Evolutionary conservation across 345 rosid species (phyloP).

Genomic region (Bruguiera sexangula): DNA sequence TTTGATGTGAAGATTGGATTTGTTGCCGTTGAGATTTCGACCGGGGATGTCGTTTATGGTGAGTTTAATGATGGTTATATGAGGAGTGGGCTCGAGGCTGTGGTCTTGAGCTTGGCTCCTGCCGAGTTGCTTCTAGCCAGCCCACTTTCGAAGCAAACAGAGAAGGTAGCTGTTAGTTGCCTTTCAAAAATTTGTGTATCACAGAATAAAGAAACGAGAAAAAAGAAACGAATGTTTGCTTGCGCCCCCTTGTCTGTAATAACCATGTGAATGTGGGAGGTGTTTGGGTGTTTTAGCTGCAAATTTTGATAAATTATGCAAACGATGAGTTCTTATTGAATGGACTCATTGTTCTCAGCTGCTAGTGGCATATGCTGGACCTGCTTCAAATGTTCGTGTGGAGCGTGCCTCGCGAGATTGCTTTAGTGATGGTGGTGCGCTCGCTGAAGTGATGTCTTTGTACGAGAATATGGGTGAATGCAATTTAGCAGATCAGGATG

Average conservation of each 20-base stretch:
- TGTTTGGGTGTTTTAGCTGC: not conserved
- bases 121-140: slow-evolving; percentile 75
- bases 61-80: slow-evolving; percentile 64
- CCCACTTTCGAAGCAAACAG: slow-evolving; percentile 69
- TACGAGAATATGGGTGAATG: slow-evolving; percentile 48
- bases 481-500: slow-evolving; percentile 26
- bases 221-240: not conserved
- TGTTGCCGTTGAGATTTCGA: slow-evolving; percentile 84
- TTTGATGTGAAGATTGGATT: slow-evolving; percentile 67
- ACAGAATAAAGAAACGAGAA: not conserved
- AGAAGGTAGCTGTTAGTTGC: slow-evolving; percentile 52
- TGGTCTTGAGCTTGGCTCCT: slow-evolving; percentile 74
- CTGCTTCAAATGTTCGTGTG: slow-evolving; percentile 78
- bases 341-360: slow-evolving; percentile 37
- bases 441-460: slow-evolving; percentile 63
- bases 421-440: slow-evolving; percentile 60
- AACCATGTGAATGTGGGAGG: not conserved
- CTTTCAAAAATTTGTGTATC: not conserved
- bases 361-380: slow-evolving; percentile 76
- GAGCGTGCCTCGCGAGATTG: slow-evolving; percentile 51
- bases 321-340: not conserved
- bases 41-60: slow-evolving; percentile 83
- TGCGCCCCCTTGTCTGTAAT: not conserved
- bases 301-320: not conserved
- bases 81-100: slow-evolving; percentile 87